Base-by-base conservation (phyloP, 345 rosid genomes). In the Salix exigua region DNA sequence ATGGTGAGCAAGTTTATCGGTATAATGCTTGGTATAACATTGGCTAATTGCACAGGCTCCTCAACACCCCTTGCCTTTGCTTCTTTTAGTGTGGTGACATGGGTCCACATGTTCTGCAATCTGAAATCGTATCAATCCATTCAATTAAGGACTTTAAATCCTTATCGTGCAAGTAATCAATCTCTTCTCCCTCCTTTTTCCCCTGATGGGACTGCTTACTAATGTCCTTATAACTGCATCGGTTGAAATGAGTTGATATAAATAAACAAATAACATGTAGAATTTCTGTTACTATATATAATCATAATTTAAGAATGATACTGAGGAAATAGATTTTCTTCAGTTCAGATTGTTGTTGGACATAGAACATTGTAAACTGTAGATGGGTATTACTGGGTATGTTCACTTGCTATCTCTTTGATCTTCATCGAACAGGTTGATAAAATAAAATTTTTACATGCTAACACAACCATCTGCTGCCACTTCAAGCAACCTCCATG, bases 1-100 rank as follows among this genome's bases (percentile, higher is more conserved):
- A 96, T 96, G 99, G 92, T 93, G 79, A 93, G 98, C 90, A 93
- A 90, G 83, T 90, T 91, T 75, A 66, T 93, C 66, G 98, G 97
- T 71, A 93, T 96, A 44, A 63, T 82, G 81, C 86, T 96, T 33
- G 99, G 99, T 75, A 96, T 96, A 76, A 91, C 91, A 70, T 68
- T 93, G 86, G 97, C 90, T 68, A 93, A 90, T 77, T 75, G 78
- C 80, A 77, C 91, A 67, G 92, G 99, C 82, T 87, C 94, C 26
- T 96, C 97, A 19, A 87, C 84, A 44, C 80, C 96, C 71, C 90
- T 92, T 77, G 91, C 97, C 21, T 89, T 96, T 83, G 89, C 91
- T 83, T 82, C 94, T 40, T 96, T 96, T 76, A 73, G 90, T 77
- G 92, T 88, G 74, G 91, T 93, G 75, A 93, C 98, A 31, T 85